A percentile compares a stretch with the other conserved stretches of the same genome.
Evolutionary conservation across 2,329 filamentous ascomycete genomes (phyloP).

Genomic region (Tolypocladium capitatum): DNA sequence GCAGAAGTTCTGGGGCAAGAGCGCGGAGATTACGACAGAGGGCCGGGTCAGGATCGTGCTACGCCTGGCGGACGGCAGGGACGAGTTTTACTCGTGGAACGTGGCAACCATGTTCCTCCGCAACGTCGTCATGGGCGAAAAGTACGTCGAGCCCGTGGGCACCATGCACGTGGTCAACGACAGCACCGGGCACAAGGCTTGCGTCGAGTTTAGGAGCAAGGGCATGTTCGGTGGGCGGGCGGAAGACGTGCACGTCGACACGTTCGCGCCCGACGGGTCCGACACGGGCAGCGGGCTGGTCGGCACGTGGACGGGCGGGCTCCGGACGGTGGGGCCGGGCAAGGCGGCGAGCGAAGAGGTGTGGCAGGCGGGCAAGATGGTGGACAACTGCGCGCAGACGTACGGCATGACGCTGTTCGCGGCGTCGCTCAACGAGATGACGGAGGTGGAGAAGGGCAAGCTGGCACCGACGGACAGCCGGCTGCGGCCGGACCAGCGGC

Average conservation of each 20-base stretch:
- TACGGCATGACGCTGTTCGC: slow-evolving; percentile 87
- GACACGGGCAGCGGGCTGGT: slow-evolving; percentile 53
- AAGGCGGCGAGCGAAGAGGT: slow-evolving; percentile 51
- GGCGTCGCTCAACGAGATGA: slow-evolving; percentile 77
- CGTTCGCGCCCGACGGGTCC: slow-evolving; percentile 52
- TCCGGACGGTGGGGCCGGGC: slow-evolving; percentile 54
- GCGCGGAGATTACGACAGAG: slow-evolving; percentile 84
- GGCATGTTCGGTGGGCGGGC: slow-evolving; percentile 94
- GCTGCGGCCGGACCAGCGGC: slow-evolving; percentile 74
- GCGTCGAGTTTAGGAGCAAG: slow-evolving; percentile 84
- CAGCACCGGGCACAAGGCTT: slow-evolving; percentile 65
- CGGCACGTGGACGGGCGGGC: slow-evolving; percentile 73
- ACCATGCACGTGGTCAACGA: slow-evolving; percentile 81
- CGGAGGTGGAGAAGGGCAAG: slow-evolving; percentile 58
- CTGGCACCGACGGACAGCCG: slow-evolving; percentile 73
- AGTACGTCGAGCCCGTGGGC: slow-evolving; percentile 91
- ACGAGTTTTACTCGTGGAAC: slow-evolving; percentile 81
- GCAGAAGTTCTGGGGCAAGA: slow-evolving; percentile 99
- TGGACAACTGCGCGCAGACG: slow-evolving; percentile 63
- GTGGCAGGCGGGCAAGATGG: slow-evolving; percentile 67
- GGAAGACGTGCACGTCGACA: slow-evolving; percentile 74
- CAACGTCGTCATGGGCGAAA: slow-evolving; percentile 95
- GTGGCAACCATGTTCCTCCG: slow-evolving; percentile 81
- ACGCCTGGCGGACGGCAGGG: slow-evolving; percentile 47
- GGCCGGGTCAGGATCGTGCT: slow-evolving; percentile 71